Percentiles rank a stretch among this genome's conserved stretches.
Conservation (phyloP, 331 rosid species). For the Stylosanthes scabra region DNA sequence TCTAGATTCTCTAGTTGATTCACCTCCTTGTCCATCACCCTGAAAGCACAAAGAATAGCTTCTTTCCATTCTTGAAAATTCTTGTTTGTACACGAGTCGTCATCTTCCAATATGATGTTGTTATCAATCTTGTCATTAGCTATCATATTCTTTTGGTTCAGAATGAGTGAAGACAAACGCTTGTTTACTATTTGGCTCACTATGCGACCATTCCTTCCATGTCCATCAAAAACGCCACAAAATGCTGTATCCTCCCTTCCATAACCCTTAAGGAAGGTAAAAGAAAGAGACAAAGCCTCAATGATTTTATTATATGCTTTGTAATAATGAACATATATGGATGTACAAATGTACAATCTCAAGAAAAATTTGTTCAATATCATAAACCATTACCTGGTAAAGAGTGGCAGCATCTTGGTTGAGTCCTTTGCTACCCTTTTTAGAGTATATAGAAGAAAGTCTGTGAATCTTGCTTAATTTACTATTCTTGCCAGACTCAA, state of each 20-base stretch:
- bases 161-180: constrained; percentile 47
- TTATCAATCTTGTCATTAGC: background rate
- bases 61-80: constrained; percentile 45
- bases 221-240: constrained; percentile 75
- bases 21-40: constrained; percentile 68
- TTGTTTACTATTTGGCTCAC: constrained; percentile 60
- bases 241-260: constrained; percentile 43
- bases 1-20: constrained; percentile 58
- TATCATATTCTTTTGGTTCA: constrained; percentile 27
- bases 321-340: background rate
- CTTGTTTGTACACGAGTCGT: background rate
- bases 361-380: background rate
- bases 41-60: constrained; percentile 49
- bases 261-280: constrained; percentile 42
- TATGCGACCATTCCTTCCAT: constrained; percentile 62
- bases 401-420: constrained; percentile 73
- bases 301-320: background rate
- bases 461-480: constrained; percentile 8
- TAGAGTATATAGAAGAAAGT: constrained; percentile 51
- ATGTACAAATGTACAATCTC: too few species aligned
- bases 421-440: constrained; percentile 61
- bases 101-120: background rate
- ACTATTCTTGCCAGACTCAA: constrained; percentile 6
- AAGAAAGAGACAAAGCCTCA: background rate
- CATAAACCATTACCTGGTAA: constrained; percentile 47